Conservation (phyloP, 768 basidiomycete genomes). For the Kwoniella botswanensis region DNA sequence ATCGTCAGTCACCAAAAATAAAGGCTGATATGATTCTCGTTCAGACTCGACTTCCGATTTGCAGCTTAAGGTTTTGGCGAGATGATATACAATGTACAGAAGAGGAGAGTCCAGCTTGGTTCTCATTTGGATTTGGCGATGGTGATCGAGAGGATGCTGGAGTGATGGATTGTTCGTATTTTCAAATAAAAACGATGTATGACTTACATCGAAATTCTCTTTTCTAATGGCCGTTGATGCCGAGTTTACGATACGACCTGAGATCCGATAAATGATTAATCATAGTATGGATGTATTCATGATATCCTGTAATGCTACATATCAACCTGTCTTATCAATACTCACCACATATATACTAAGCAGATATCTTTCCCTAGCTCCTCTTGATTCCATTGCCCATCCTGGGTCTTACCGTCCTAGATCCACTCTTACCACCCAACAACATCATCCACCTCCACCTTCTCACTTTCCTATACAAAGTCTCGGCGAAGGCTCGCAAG, state of each 20-base stretch:
- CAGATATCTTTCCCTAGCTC: neutral
- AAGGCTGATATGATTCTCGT: too few species aligned
- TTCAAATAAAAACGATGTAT: too few species aligned
- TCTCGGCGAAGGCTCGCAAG: conserved; percentile 27
- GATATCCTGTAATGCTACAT: too few species aligned
- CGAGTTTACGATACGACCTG: too few species aligned
- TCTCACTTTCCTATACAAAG: conserved; percentile 10
- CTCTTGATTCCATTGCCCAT: conserved; percentile 7
- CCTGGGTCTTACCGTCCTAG: neutral
- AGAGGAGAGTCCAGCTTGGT: neutral
- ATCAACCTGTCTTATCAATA: too few species aligned
- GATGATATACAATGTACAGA: neutral
- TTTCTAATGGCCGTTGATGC: too few species aligned
- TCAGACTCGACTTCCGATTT: conserved; percentile 31
- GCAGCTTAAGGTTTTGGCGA: neutral
- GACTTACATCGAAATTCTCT: too few species aligned
- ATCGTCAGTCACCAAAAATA: too few species aligned
- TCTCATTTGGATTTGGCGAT: neutral
- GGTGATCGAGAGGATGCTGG: too few species aligned
- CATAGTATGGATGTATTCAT: too few species aligned
- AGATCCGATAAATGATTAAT: too few species aligned
- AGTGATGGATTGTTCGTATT: too few species aligned
- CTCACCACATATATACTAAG: neutral
- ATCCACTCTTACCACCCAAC: conserved; percentile 6
- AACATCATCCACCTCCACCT: conserved; percentile 20